phyloP scores from a whole-genome alignment of 2,329 filamentous ascomycete species.

The Myriosclerotinia scirpicola region DNA sequence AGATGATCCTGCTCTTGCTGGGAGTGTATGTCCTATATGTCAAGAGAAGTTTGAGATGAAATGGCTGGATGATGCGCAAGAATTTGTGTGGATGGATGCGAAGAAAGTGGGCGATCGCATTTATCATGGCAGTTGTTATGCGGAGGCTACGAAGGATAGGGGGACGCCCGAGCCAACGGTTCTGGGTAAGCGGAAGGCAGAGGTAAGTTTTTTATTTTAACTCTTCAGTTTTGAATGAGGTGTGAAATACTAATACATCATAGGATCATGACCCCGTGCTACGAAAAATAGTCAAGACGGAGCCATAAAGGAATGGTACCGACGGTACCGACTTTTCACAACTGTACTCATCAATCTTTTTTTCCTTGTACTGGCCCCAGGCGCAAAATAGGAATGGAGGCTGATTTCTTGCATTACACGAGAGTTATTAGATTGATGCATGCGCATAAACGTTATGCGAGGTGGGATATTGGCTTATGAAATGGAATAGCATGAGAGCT shows the following conservation, averaged over 20 bases:
- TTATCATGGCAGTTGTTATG: conserved; percentile 87
- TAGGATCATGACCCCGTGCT: conserved; percentile 22
- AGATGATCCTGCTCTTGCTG: conserved; percentile 70
- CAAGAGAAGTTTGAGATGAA: conserved; percentile 92
- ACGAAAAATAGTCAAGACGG: conserved; percentile 38
- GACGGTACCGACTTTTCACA: not conserved
- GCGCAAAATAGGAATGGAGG: not conserved
- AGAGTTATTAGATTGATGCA: not conserved
- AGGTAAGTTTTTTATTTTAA: conserved; percentile 43
- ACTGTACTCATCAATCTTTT: not conserved
- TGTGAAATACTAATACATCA: not conserved
- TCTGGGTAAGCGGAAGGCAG: conserved; percentile 73
- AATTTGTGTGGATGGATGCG: conserved; percentile 96
- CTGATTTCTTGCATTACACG: conserved; percentile 4
- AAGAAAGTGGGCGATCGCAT: conserved; percentile 74
- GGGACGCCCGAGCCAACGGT: conserved; percentile 61
- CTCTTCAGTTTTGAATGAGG: not conserved
- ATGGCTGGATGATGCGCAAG: conserved; percentile 89
- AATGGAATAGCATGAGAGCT: not conserved
- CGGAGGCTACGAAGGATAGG: conserved; percentile 71
- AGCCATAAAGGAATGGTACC: conserved; percentile 3
- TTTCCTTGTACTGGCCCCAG: not conserved
- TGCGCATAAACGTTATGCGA: not conserved
- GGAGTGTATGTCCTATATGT: conserved; percentile 86
- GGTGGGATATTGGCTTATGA: not conserved